Base-by-base conservation (phyloP, 73 alveolate genomes). In the Paramecium biaurelia region DNA sequence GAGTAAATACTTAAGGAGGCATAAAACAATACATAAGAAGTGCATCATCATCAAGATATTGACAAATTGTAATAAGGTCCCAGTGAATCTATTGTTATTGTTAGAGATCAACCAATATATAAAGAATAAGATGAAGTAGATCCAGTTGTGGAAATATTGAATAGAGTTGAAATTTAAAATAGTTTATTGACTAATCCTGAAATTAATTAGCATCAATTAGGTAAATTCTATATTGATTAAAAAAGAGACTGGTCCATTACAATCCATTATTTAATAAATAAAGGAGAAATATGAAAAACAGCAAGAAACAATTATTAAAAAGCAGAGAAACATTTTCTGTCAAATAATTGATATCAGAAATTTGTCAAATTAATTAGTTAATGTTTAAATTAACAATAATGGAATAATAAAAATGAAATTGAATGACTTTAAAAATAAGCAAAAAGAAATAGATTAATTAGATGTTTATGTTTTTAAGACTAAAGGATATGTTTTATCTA, bases 181-280 rank as follows among this genome's bases (percentile, higher is more conserved):
- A 79, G 76, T 43, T 24, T 79, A 79, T 47, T 79, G 42, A 79
- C 90, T 6, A 43, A 79, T 79, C 34, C 45, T 23, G 90, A 79
- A 43, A 79, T 79, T 12, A 26, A 41, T 30, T 1, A 38, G 56
- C 72, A 79, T 79, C n/a, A 79, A 79, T 42, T 79, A 30, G 90
- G 90, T 79, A 79, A 41, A 20, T 10, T 21, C 32, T 42, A 7
- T 30, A n/a, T 79, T 21, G 2, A 24, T 43, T 43, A 43, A 24
- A 43, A 24, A 20, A 79, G 90, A 79, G 41, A 43, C 90, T 42
- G 26, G 74, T 20, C 74, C 90, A 43, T 21, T 79, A 23, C 26
- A 79, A 47, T 32, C 47, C 47, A 41, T 47, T 3, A 15, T 47
- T 11, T 12, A 41, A 21, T 12, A 43, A 41, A 79, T 79, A 42